Base-by-base conservation (phyloP, 352 stramenopile species). In the Globisporangium recalcitrans region DNA sequence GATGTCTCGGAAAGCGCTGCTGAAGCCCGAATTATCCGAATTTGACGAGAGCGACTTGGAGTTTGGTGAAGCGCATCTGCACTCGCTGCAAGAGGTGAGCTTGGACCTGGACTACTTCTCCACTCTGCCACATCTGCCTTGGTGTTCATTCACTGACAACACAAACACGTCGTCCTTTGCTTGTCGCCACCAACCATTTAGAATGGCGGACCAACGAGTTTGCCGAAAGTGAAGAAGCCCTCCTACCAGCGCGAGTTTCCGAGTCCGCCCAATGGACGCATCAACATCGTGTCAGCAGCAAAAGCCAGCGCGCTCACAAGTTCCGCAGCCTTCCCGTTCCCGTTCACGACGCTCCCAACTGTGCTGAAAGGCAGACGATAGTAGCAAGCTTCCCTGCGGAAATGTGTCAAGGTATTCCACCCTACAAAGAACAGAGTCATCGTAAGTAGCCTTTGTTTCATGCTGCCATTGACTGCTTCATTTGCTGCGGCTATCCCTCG, bases 211-310 rank as follows among this genome's bases (percentile, higher is more conserved):
- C 29, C 46, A n/a, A 55, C 31, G 9, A 67, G 55, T 36, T 60
- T 76, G 16, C 68, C 70, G 7, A 62, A 62, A 14, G 62, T 77
- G 3, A 73, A 75, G 21, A 44, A 44, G 36, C 2, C 16, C 1
- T 24, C 14, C 10, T 86, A 86, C 47, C 46, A 78, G 27, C 74
- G 73, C 2, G 78, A 88, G 61, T 88, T 85, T 56, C 65, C 76
- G 8, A 81, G 64, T 38, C 67, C 69, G 26, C 58, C 76, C 2
- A 57, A 31, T 13, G 78, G 74, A 14, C 63, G 65, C 7, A 75
- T 87, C 32, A 68, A 70, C 19, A 31, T 82, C 6, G 62, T 81
- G 36, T 65, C 40, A 14, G 47, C 48, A 29, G 44, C 9, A 21
- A 62, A 21, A 51, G 51, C 52, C 4, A 54, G 36, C 38, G 32